Base-by-base conservation (phyloP, 2,329 filamentous ascomycete species). In the Metarhizium brunneum region DNA sequence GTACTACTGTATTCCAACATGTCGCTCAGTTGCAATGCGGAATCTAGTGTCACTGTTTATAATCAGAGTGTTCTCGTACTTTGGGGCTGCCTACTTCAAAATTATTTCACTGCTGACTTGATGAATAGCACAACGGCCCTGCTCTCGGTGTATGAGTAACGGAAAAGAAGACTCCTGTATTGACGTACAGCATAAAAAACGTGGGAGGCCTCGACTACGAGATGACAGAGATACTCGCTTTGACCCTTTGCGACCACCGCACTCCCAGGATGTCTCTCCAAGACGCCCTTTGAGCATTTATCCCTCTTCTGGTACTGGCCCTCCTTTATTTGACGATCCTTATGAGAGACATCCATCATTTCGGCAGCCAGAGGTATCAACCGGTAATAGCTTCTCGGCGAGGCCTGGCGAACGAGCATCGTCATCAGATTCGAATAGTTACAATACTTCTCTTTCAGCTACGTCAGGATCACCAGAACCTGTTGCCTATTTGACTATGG, bases 141-240 rank as follows among this genome's bases (percentile, higher is more conserved):
- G 89, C 66, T 85, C 86, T 32, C 81, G 89, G 66, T 94, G 89
- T 67, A 74, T 87, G 38, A 83, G 83, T 63, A 90, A 89, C 65
- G 87, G 87, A 58, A 94, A 92, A 64, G 78, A 92, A 76, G 87
- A 91, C 56, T 79, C 85, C 7, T 94, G 89, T 66, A 77, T 90
- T 63, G 89, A 94, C 69, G 88, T 94, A 38, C 86, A 90, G 65
- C 89, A 94, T 71, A 94, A 92, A 71, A 94, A 92, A 69, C 77
- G 89, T 63, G 89, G 89, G 47, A 80, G 89, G 51, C 89, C 89
- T 57, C 80, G 89, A 60, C 74, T 94, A 61, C 82, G 88, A 63
- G 88, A 92, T 65, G 86, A 89, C 57, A 76, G 81, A 62, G 82
- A 86, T 60, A 66, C 77, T 51, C 76, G 82, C 59, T 84, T 80